Conservation (phyloP, 352 stramenopile genomes). For the Peronosclerospora sorghi region DNA sequence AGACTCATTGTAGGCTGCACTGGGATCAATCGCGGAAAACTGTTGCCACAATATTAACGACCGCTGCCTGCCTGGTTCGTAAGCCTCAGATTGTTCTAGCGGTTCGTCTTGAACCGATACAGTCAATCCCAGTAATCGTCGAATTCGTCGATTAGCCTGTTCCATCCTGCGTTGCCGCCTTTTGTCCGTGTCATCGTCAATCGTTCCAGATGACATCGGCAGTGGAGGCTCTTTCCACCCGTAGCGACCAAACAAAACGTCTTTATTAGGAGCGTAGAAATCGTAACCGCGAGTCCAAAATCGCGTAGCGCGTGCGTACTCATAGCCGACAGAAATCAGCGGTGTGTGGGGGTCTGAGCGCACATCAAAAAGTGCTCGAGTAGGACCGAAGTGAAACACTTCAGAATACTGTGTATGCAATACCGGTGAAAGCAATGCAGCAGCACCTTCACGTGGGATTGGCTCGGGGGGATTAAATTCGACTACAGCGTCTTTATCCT, state of each 20-base stretch:
- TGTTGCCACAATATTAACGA: constrained; percentile 41
- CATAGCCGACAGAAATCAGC: constrained; percentile 44
- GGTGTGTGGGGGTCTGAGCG: constrained; percentile 66
- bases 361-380: constrained; percentile 42
- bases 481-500: constrained; percentile 44
- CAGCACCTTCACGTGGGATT: constrained; percentile 19
- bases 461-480: constrained; percentile 72
- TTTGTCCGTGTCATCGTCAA: constrained; percentile 11
- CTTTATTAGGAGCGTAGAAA: constrained; percentile 64
- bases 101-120: constrained; percentile 27
- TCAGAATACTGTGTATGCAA: constrained; percentile 76
- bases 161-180: constrained; percentile 13
- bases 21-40: constrained; percentile 59
- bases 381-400: constrained; percentile 67
- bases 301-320: constrained; percentile 66
- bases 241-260: constrained; percentile 60
- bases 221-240: constrained; percentile 27
- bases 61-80: constrained; percentile 35
- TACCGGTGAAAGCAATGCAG: constrained; percentile 33
- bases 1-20: constrained; percentile 57
- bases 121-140: constrained; percentile 38
- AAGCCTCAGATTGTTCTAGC: constrained; percentile 29
- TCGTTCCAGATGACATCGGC: constrained; percentile 5
- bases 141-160: constrained; percentile 49
- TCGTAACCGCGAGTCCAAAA: constrained; percentile 84